Conservation (phyloP, 371 early-diverging fungal species). For the Zychaea mexicana region DNA sequence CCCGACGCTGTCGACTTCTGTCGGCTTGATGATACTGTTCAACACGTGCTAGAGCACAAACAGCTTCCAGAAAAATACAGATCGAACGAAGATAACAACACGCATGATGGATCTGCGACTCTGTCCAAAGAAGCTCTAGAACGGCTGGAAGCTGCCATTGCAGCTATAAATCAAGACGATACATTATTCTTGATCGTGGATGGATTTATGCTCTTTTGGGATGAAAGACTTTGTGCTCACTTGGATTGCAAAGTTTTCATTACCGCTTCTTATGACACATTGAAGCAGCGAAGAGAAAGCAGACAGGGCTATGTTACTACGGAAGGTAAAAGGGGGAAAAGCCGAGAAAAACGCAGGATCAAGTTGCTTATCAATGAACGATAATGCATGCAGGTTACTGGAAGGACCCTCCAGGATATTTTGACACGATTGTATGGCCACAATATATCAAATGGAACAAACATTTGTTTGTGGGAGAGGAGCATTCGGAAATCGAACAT, state of each 20-base stretch:
- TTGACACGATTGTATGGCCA: slow-evolving; percentile 85
- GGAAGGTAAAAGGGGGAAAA: slow-evolving; percentile 57
- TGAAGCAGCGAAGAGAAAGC: slow-evolving; percentile 68
- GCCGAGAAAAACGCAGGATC: neutral
- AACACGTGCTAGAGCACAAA: slow-evolving; percentile 38
- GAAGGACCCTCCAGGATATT: slow-evolving; percentile 88
- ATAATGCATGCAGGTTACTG: slow-evolving; percentile 62
- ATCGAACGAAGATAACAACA: slow-evolving; percentile 55
- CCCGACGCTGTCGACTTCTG: slow-evolving; percentile 76
- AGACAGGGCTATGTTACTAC: slow-evolving; percentile 76
- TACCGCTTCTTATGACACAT: slow-evolving; percentile 57
- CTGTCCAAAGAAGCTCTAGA: neutral
- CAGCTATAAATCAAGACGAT: slow-evolving; percentile 8
- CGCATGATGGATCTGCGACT: slow-evolving; percentile 37
- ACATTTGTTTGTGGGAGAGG: slow-evolving; percentile 19
- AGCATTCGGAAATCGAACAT: slow-evolving; percentile 15
- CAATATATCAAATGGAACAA: slow-evolving; percentile 63
- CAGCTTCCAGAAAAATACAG: slow-evolving; percentile 39
- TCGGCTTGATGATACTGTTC: slow-evolving; percentile 43
- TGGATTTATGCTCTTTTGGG: slow-evolving; percentile 78
- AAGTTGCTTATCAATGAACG: too few species aligned
- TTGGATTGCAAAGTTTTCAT: slow-evolving; percentile 66
- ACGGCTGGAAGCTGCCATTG: neutral
- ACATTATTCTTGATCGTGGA: slow-evolving; percentile 70
- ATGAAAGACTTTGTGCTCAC: slow-evolving; percentile 37